Evolutionary conservation across 1,139 yeast species (phyloP).

Genomic region (Tardiomyces depauwii): DNA sequence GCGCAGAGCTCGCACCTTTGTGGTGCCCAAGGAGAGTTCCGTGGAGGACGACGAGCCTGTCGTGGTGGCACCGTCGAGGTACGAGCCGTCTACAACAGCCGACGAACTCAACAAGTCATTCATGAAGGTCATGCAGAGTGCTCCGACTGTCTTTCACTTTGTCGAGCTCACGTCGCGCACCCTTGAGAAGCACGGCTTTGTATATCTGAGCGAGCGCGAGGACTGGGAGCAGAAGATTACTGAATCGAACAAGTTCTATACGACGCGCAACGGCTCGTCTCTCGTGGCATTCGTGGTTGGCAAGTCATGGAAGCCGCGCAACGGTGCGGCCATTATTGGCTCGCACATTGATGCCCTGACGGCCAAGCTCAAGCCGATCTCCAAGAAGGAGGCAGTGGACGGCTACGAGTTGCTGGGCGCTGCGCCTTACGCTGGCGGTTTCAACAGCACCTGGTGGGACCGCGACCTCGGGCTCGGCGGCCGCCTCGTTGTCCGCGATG

Average conservation of each 20-base stretch:
- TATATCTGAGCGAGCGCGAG: slow-evolving; percentile 52
- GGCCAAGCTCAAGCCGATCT: slow-evolving; percentile 62
- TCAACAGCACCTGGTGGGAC: slow-evolving; percentile 72
- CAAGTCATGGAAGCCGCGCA: slow-evolving; percentile 54
- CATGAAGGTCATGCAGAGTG: slow-evolving; percentile 56
- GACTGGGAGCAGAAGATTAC: slow-evolving; percentile 44
- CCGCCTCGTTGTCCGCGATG: slow-evolving; percentile 58
- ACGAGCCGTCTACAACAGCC: neutral
- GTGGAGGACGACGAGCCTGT: neutral
- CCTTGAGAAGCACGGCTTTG: slow-evolving; percentile 39
- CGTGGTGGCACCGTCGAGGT: neutral
- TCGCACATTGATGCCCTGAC: slow-evolving; percentile 93
- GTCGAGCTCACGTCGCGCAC: slow-evolving; percentile 41
- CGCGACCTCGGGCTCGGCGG: slow-evolving; percentile 90
- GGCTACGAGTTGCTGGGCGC: slow-evolving; percentile 86
- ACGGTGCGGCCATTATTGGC: slow-evolving; percentile 76
- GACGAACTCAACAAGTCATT: neutral
- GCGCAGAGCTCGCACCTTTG: neutral
- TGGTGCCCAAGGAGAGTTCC: neutral
- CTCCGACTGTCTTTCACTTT: slow-evolving; percentile 93
- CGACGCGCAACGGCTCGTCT: slow-evolving; percentile 69
- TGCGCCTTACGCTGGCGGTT: slow-evolving; percentile 90
- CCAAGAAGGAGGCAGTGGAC: slow-evolving; percentile 52
- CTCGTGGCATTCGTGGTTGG: slow-evolving; percentile 77
- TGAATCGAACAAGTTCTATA: slow-evolving; percentile 55